Evolutionary conservation across 208 protist species (phyloP), one percentile per base, ranked within the genome.

Genomic region (Leishmania braziliensis): DNA sequence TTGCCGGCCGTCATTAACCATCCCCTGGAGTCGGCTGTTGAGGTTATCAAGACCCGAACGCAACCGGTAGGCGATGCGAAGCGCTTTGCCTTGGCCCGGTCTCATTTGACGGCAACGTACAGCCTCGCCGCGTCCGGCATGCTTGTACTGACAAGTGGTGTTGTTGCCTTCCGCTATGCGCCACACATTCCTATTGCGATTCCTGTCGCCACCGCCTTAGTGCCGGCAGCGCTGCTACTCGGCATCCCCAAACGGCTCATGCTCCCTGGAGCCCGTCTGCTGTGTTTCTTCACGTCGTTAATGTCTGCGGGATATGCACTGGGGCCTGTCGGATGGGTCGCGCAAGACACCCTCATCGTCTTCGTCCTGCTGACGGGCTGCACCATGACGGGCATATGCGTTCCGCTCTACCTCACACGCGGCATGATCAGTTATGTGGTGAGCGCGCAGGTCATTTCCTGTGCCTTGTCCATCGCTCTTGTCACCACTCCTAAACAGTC

Each of bases 401-500:
- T 95, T 1, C 92, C 94, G 9, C 87, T 97, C 1, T 95, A 93
- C 82, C 62, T 97, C 18, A 97, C 94, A 23, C 92, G 94, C 20
- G 94, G 94, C 36, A 91, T 97, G 89, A 78, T 94, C n/a, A 95
- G 90, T 81, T 97, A 95, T 79, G 84, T 95, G 26, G 54, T 91
- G 65, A 94, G 90, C 56, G 81, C 94, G 14, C 92, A 97, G 78
- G 78, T 97, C 36, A 84, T 97, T 12, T 94, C 94, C 23, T 86
- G 85, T 16, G 84, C 94, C 0, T 80, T 95, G 4, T 89, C 91
- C 3, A 56, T 93, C 0, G 86, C 89, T 0, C 79, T 90, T 5
- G 80, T 95, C 54, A 95, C 91, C 1, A 78, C 86, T 3, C 90
- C 90, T 0, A 87, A 68, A 66, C 74, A 79, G 68, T 83, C 79